These are phyloP conservation scores for Plectosphaerella sp. DNA, from an alignment of 2,329 filamentous ascomycete genomes.

Conservation along the genomic window DNA sequence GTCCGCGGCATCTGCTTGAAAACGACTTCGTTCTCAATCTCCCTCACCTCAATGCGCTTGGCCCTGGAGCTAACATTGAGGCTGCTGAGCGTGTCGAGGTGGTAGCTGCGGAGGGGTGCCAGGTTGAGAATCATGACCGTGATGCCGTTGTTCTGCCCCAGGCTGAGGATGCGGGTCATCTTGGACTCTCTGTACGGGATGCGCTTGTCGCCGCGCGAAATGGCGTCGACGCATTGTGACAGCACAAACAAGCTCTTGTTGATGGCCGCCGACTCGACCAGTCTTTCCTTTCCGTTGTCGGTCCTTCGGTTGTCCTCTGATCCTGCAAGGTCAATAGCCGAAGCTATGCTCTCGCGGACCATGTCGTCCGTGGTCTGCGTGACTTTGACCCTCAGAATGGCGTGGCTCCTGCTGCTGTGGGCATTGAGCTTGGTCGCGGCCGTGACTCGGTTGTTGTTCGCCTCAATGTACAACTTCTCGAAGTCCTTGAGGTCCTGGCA, in stretches of 20 bases:
- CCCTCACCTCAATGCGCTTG: conserved; percentile 92
- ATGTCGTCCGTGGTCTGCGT: conserved; percentile 68
- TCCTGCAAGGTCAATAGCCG: conserved; percentile 89
- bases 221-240: conserved; percentile 93
- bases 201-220: conserved; percentile 67
- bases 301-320: conserved; percentile 94
- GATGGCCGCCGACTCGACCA: conserved; percentile 94
- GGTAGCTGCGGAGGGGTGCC: conserved; percentile 85
- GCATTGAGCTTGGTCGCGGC: conserved; percentile 90
- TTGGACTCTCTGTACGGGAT: conserved; percentile 95
- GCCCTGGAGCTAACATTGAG: conserved; percentile 92
- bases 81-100: conserved; percentile 89
- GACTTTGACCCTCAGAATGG: conserved; percentile 85
- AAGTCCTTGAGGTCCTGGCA: conserved; percentile 88
- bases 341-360: conserved; percentile 75
- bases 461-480: conserved; percentile 83
- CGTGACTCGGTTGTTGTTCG: conserved; percentile 85
- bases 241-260: conserved; percentile 96
- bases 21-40: conserved; percentile 92
- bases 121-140: conserved; percentile 97
- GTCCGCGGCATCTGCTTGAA: conserved; percentile 69
- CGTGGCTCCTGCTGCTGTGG: conserved; percentile 84
- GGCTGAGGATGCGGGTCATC: conserved; percentile 89
- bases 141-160: conserved; percentile 92
- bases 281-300: conserved; percentile 85